Base-by-base conservation (phyloP, 495 filamentous ascomycete species). In the Penicillium pulvis region DNA sequence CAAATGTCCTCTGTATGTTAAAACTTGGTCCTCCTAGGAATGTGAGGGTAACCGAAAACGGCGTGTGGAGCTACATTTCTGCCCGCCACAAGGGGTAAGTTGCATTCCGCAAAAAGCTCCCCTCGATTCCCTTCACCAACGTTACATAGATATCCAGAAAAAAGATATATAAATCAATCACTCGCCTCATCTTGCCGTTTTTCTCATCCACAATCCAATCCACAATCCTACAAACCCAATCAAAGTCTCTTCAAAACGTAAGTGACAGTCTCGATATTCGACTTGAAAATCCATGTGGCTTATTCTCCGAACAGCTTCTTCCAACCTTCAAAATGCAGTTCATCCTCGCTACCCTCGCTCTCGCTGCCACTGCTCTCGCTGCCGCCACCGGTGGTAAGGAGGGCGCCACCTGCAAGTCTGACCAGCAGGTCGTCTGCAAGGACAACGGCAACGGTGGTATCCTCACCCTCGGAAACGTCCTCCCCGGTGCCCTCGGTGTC, bases 391-490 rank as follows among this genome's bases (percentile, higher is more conserved):
- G 20, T 14, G 23, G 6, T 17, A n/a, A 33, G 33, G 8, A 47
- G 8, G 33, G 23, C 3, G 31, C 23, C 41, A 46, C n/a, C 49
- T 53, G 23, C 51, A 7, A 41, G 14, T 16, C 20, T n/a, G 45
- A 50, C 43, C 50, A 64, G 39, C 51, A 20, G 14, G 58, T 61
- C 11, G 62, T 64, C 19, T 64, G 62, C 46, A 45, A 42, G 19
- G 45, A 45, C 24, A 51, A 61, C 46, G 62, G 62, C 28, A 64
- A 64, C 35, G 62, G 45, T 6, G 57, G 61, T 44, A 51, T 64
- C 3, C 10, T 64, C 0, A 55, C 57, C 43, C 51, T 64, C 16
- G 62, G 62, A 28, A 64, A 64, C 45, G 12, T 64, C n/a, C 44
- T 50, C 11, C 3, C 26, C 17, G 62, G 62, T 47, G 45, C 51